phyloP scores from a whole-genome alignment of 73 alveolate genomes.

The Urostyla sp. region DNA sequence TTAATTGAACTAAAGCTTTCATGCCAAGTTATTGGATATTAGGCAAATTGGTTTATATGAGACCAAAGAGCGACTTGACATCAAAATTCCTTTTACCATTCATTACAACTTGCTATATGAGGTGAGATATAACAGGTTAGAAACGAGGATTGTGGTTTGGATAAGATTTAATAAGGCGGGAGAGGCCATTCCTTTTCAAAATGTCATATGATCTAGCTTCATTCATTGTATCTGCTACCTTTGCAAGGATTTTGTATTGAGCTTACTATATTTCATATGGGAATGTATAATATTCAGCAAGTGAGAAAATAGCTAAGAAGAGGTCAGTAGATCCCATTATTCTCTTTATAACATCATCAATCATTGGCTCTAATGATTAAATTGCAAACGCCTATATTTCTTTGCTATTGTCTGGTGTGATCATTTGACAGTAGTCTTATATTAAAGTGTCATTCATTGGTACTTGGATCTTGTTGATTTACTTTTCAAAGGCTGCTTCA shows the following conservation, averaged over 20 bases:
- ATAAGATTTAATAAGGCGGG: conserved; percentile 76
- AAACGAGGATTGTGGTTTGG: conserved; percentile 68
- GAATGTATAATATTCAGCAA: conserved; percentile 71
- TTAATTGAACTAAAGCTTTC: conserved; percentile 65
- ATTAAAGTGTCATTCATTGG: conserved; percentile 63
- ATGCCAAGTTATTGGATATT: conserved; percentile 78
- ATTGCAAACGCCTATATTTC: conserved; percentile 86
- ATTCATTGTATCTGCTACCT: conserved; percentile 73
- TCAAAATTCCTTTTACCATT: conserved; percentile 75
- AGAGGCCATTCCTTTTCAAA: conserved; percentile 68
- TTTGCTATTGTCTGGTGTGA: conserved; percentile 71
- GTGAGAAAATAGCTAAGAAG: conserved; percentile 58
- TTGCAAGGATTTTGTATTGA: conserved; percentile 69
- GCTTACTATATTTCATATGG: conserved; percentile 67
- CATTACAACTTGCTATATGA: conserved; percentile 63
- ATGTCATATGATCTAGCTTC: conserved; percentile 78
- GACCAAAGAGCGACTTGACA: conserved; percentile 73
- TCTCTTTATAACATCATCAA: conserved; percentile 69
- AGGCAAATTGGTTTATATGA: conserved; percentile 69
- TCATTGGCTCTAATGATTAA: conserved; percentile 75
- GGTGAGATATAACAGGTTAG: conserved; percentile 62
- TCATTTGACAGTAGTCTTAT: conserved; percentile 78
- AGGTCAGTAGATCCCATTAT: conserved; percentile 79
- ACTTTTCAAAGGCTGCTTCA: conserved; percentile 26
- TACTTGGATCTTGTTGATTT: conserved; percentile 22